Conservation (phyloP, 2,329 filamentous ascomycete genomes). For the Cercospora sp. region DNA sequence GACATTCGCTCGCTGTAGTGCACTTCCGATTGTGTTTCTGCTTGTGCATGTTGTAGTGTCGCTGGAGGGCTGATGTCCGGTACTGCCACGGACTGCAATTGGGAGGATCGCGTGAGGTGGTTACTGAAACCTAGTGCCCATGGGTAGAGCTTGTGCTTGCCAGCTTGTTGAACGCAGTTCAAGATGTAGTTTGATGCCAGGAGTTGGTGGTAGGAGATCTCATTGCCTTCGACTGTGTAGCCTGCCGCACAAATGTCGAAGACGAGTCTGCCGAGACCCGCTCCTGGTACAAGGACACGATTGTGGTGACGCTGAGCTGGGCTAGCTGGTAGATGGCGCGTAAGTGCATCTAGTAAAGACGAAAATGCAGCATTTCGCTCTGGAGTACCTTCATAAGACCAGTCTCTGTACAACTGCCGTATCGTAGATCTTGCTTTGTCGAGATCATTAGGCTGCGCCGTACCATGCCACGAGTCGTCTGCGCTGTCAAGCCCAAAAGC, state of each 20-base stretch:
- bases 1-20: conserved; percentile 69
- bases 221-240: conserved; percentile 78
- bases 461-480: conserved; percentile 64
- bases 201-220: conserved; percentile 97
- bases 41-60: conserved; percentile 38
- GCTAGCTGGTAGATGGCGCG: conserved; percentile 46
- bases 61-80: conserved; percentile 67
- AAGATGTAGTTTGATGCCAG: conserved; percentile 77
- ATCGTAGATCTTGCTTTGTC: conserved; percentile 92
- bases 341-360: conserved; percentile 69
- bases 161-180: conserved; percentile 62
- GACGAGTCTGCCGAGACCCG: conserved; percentile 82
- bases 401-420: conserved; percentile 92
- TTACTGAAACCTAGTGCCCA: conserved; percentile 91
- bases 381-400: conserved; percentile 72
- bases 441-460: conserved; percentile 71
- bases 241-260: conserved; percentile 79
- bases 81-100: conserved; percentile 70
- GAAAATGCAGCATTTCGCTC: conserved; percentile 79
- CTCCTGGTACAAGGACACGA: conserved; percentile 81
- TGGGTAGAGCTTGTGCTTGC: conserved; percentile 74
- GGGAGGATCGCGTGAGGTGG: conserved; percentile 69
- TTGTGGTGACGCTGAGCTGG: conserved; percentile 43
- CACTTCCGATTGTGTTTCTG: conserved; percentile 27
- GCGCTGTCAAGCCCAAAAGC: conserved; percentile 60